Percentiles rank a stretch among this genome's conserved stretches.
phyloP scores from a whole-genome alignment of 345 rosid genomes.

The Citrus sinensis region DNA sequence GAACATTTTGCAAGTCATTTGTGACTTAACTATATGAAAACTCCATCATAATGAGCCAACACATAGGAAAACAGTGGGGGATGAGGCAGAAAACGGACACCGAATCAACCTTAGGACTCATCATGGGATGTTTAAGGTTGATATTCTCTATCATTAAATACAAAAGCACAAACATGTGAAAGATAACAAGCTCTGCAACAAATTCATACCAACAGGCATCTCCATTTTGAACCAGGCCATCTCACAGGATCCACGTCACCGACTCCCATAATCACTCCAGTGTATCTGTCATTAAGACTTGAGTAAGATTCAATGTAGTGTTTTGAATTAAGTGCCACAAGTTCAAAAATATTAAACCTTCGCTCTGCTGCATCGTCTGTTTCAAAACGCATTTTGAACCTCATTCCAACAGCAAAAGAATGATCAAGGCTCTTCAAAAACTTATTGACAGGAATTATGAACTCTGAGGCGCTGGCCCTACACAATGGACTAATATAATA shows the following conservation, averaged over 20 bases:
- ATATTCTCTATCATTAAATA: not conserved
- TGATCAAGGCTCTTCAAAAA: slow-evolving; percentile 75
- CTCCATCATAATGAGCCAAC: not conserved
- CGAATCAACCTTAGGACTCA: not conserved
- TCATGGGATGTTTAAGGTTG: not conserved
- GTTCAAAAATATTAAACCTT: slow-evolving; percentile 46
- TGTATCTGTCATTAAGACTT: slow-evolving; percentile 42
- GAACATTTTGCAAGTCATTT: not conserved
- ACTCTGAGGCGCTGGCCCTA: slow-evolving; percentile 75
- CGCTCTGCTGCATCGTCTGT: slow-evolving; percentile 92
- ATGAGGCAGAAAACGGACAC: not conserved
- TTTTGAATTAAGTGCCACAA: not conserved
- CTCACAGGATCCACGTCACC: slow-evolving; percentile 83
- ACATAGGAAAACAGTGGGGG: not conserved
- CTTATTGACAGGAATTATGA: slow-evolving; percentile 59
- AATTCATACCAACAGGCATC: slow-evolving; percentile 68
- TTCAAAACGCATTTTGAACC: slow-evolving; percentile 79
- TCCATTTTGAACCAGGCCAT: slow-evolving; percentile 98
- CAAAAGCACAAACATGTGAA: not conserved
- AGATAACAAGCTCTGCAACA: not conserved
- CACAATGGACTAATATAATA: slow-evolving; percentile 5
- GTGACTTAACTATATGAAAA: not conserved
- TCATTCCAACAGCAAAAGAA: slow-evolving; percentile 72
- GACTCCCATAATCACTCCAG: slow-evolving; percentile 75
- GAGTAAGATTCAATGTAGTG: slow-evolving; percentile 4